A percentile compares a stretch with the other conserved stretches of the same genome.
These are phyloP conservation scores for Nicotiana obtusifolia DNA, from an alignment of 257 asterid species.

Conservation along the genomic window DNA sequence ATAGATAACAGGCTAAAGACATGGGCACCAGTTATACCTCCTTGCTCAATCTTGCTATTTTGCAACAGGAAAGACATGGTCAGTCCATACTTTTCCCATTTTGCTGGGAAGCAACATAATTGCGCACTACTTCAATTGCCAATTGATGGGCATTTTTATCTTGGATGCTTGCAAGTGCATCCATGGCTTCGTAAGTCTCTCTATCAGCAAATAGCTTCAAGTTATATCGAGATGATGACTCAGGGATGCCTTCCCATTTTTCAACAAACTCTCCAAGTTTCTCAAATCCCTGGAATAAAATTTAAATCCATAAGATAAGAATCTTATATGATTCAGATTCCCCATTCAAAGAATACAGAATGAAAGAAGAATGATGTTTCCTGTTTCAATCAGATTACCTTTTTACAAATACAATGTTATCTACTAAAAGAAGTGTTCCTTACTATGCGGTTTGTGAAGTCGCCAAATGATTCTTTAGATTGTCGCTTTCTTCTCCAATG, in stretches of 20 bases:
- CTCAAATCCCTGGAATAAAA: constrained; percentile 60
- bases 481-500: constrained; percentile 78
- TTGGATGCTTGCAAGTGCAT: constrained; percentile 47
- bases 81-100: constrained; percentile 34
- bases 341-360: neutral
- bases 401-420: neutral
- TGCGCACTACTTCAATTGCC: constrained; percentile 80
- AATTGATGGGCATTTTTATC: constrained; percentile 73
- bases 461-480: constrained; percentile 82
- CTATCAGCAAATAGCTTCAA: constrained; percentile 58
- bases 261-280: constrained; percentile 68
- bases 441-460: constrained; percentile 83
- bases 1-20: constrained; percentile 25
- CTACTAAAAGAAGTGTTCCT: constrained; percentile 5
- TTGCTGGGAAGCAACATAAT: constrained; percentile 61
- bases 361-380: neutral
- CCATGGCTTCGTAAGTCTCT: constrained; percentile 62
- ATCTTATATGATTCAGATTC: neutral
- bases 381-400: neutral
- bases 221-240: constrained; percentile 48
- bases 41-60: neutral
- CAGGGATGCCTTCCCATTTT: constrained; percentile 77
- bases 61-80: neutral
- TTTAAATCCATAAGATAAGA: neutral
- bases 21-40: neutral